Base-by-base conservation (phyloP, 768 basidiomycete genomes). In the Pleurotus sapidus region DNA sequence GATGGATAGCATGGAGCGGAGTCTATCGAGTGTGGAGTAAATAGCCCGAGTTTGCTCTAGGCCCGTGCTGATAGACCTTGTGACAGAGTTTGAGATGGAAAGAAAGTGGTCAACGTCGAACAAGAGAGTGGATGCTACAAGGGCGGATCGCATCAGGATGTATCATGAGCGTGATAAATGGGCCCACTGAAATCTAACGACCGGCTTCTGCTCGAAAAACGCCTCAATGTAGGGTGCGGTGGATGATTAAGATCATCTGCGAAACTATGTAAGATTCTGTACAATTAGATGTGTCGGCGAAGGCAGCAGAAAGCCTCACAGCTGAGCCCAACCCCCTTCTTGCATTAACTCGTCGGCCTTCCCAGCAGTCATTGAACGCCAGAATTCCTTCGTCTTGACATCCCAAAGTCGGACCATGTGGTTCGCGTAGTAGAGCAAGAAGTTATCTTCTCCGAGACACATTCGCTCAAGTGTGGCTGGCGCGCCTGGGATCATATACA, bases 351-450 rank as follows among this genome's bases (percentile, higher is more conserved):
- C 93, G 49, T 84, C 81, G 0, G 88, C 93, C 65, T 90, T 94
- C 42, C 88, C 88, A 6, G 76, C 62, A 4, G 79, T 79, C 81
- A 91, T 91, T 0, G 93, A 91, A 49, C 96, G 75, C 79, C 93
- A 83, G 63, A 98, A 88, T 63, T 97, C 95, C 57, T 81, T 81
- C 0, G 87, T 89, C 59, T 84, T 83, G 14, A 87, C 74, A 64
- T 98, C 92, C 94, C 97, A 99, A 2, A 95, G 71, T 42, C 97
- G 78, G 1, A 90, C 91, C 55, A 87, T 83, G 2, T 82, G 85
- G 59, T 91, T 86, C 2, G 76, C 76, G 68, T 98, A 98, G 1
- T 89, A 70, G 5, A 95, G 72, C 51, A 97, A 66, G 25, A 97
- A 68, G 57, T 91, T 87, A 55, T 88, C 81, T 14, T 80, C 85